These are phyloP conservation scores for Hypomyces rosellus DNA, from an alignment of 2,329 filamentous ascomycete genomes.

Conservation along the genomic window DNA sequence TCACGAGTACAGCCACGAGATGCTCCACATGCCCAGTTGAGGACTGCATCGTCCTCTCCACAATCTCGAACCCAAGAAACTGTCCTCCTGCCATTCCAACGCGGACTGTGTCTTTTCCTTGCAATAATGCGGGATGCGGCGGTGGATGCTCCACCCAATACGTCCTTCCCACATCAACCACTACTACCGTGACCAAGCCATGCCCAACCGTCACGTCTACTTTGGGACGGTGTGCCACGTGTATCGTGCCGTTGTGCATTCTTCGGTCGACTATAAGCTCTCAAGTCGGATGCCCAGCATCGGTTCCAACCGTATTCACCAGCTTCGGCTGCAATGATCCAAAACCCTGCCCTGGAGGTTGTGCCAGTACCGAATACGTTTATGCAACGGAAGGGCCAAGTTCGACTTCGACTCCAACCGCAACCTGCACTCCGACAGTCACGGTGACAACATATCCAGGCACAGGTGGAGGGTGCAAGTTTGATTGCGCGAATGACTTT, in stretches of 20 bases:
- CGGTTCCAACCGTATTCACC: background rate
- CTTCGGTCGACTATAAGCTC: background rate
- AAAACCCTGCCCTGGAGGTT: background rate
- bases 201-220: slow-evolving; percentile 1
- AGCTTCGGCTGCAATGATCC: background rate
- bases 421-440: slow-evolving; percentile 14
- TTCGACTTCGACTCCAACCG: background rate
- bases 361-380: background rate
- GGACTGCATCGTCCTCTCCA: slow-evolving; percentile 24
- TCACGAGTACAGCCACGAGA: slow-evolving; percentile 24
- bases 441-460: slow-evolving; percentile 12
- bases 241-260: background rate
- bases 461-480: slow-evolving; percentile 7
- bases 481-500: slow-evolving; percentile 12
- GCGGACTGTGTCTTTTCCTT: slow-evolving; percentile 19
- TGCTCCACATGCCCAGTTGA: slow-evolving; percentile 28
- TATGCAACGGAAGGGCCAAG: background rate
- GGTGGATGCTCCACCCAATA: slow-evolving; percentile 21
- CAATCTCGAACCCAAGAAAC: slow-evolving; percentile 24
- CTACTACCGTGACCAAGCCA: background rate
- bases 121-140: slow-evolving; percentile 17
- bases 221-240: background rate
- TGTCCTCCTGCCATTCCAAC: slow-evolving; percentile 26
- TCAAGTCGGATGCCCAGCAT: background rate
- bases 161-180: slow-evolving; percentile 8